Conservation (phyloP, 257 asterid species). For the Mentha longifolia region DNA sequence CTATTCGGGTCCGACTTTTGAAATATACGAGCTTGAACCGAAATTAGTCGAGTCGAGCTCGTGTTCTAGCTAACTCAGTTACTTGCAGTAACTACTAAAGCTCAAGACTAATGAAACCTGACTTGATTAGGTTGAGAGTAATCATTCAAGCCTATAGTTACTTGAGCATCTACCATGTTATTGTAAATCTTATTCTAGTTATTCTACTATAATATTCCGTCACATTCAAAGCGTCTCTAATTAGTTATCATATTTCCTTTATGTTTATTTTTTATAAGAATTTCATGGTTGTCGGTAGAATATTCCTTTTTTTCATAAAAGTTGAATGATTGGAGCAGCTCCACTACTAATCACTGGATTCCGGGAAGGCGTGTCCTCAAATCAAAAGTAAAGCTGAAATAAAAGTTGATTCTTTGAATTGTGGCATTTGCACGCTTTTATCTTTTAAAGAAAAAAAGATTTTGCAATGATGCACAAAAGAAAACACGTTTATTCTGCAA, state of each 20-base stretch:
- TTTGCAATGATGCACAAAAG: background rate
- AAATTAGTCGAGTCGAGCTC: background rate
- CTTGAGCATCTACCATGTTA: too few species aligned
- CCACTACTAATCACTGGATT: constrained; percentile 11
- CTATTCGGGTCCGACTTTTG: background rate
- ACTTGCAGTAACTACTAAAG: background rate
- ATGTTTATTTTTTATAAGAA: background rate
- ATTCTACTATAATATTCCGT: background rate
- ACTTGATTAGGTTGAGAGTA: background rate
- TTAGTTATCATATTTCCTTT: too few species aligned
- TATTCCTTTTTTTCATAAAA: background rate
- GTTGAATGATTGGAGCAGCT: background rate
- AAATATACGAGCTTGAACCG: background rate
- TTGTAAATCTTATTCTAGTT: background rate
- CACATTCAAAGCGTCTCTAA: too few species aligned
- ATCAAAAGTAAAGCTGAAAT: constrained; percentile 17
- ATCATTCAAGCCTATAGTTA: background rate
- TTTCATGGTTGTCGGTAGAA: background rate
- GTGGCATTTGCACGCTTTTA: constrained; percentile 21
- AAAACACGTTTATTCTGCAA: too few species aligned
- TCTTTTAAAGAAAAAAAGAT: background rate
- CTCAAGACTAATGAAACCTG: background rate
- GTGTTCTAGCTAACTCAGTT: background rate
- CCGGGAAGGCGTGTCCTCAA: constrained; percentile 19
- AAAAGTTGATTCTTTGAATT: constrained; percentile 7